These are phyloP conservation scores for Viridothelium virens DNA, from an alignment of 495 filamentous ascomycete species.

Conservation along the genomic window DNA sequence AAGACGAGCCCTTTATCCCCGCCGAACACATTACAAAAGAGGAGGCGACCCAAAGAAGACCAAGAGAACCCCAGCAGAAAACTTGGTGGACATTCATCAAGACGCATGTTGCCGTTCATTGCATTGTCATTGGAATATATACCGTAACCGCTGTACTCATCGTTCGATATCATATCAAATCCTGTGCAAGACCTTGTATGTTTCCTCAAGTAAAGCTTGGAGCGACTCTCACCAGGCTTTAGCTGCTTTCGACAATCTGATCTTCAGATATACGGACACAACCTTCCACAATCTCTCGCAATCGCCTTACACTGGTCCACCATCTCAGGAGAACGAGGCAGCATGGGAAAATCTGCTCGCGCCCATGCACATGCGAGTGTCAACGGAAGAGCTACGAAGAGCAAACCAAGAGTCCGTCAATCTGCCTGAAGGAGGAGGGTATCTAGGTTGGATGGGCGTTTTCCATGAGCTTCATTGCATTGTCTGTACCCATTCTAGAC, in stretches of 20 bases:
- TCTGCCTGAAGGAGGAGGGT: slow-evolving; percentile 29
- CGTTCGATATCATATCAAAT: not conserved
- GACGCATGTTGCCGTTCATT: not conserved
- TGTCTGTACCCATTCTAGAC: not conserved
- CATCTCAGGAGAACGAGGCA: not conserved
- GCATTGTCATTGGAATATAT: not conserved
- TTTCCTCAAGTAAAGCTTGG: no score
- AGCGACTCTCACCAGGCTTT: not conserved
- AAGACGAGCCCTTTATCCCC: not conserved
- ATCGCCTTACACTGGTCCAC: not conserved
- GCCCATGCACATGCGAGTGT: no score
- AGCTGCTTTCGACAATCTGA: not conserved
- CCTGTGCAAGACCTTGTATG: no score
- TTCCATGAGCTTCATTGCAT: slow-evolving; percentile 34
- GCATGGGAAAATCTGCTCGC: no score
- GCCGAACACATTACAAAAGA: not conserved
- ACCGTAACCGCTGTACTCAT: not conserved
- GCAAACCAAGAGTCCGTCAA: slow-evolving; percentile 15
- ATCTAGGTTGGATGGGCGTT: slow-evolving; percentile 31
- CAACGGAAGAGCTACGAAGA: no score
- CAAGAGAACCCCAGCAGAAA: not conserved
- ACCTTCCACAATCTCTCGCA: not conserved
- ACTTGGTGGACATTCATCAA: not conserved
- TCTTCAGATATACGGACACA: not conserved
- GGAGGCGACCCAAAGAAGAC: not conserved